Base-by-base conservation (phyloP, 331 rosid species). In the Quercus lobata region DNA sequence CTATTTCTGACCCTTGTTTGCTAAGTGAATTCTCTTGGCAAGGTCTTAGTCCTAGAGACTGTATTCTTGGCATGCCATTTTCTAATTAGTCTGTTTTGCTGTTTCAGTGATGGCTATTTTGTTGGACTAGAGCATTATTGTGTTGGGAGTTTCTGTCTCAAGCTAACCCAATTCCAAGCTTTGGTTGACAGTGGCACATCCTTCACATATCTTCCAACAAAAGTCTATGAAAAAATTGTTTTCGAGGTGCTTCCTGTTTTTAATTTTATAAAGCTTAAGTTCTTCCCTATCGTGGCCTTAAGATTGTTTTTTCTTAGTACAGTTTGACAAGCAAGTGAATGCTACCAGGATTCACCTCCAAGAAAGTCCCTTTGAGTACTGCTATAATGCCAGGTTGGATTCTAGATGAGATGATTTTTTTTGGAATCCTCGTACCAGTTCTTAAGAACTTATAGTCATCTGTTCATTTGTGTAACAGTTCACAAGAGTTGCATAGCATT, bases 311-410 rank as follows among this genome's bases (percentile, higher is more conserved):
- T 77, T 86, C 16, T 56, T 65, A 44, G 27, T 81, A 69, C 88
- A 90, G 94, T 90, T 88, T 86, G 92, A 88, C 81, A 85, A 81
- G 57, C 87, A 83, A 79, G 73, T 88, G 69, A 83, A 85, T 74
- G 83, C 89, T 44, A 73, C 91, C 30, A 81, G 88, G 76, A 70
- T 76, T 75, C 19, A 1, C 25, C 32, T 27, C 68, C 80, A 16
- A 73, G n/a, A 77, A 7, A 7, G 25, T 10, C 65, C 78, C 46
- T 90, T 83, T 87, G 88, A 86, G 17, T 88, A 85, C 86, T 90
- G 94, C 83, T 90, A 90, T 44, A 86, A 86, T 69, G 80, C 63
- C 71, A 89, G 93, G 89, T 87, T 53, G 35, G 78, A 57, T 69
- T 35, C 71, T 55, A 58, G 61, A 57, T 52, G 37, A 56, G 46